Conservation (phyloP, 139 green algal genomes). For the Deuterostichococcus epilithicus region DNA sequence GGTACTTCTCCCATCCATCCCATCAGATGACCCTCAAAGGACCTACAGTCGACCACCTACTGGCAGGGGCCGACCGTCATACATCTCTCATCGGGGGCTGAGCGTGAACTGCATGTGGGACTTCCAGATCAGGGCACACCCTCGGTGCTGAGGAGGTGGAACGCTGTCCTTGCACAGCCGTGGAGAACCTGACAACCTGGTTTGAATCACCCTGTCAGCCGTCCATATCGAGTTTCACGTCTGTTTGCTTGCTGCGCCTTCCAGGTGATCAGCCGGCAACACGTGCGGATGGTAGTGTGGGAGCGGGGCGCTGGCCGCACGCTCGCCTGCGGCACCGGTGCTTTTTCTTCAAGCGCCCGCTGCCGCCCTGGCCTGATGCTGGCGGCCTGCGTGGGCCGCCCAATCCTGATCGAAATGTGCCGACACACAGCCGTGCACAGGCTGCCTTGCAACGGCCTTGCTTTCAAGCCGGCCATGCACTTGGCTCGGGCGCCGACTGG, state of each 20-base stretch:
- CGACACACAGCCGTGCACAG: too few relatives aligned
- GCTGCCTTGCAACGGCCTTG: too few relatives aligned
- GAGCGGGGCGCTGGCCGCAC: slow-evolving; percentile 94
- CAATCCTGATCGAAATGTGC: too few relatives aligned
- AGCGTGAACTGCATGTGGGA: too few relatives aligned
- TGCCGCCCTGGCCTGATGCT: too few relatives aligned
- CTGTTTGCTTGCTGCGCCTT: background rate
- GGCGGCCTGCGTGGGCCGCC: too few relatives aligned
- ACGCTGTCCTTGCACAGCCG: background rate
- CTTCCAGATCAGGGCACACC: too few relatives aligned
- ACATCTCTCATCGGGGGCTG: background rate
- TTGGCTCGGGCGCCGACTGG: too few relatives aligned
- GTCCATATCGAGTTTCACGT: background rate
- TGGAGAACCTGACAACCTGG: background rate
- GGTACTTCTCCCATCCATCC: background rate
- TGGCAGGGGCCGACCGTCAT: too few relatives aligned
- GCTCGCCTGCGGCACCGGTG: slow-evolving; percentile 89
- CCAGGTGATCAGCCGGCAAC: slow-evolving; percentile 56
- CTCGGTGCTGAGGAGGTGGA: background rate
- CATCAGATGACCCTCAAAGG: background rate
- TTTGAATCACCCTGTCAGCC: too few relatives aligned
- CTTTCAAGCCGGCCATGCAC: too few relatives aligned
- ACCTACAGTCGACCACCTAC: background rate
- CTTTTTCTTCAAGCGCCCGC: too few relatives aligned
- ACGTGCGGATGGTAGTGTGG: slow-evolving; percentile 95